Evolutionary conservation across 2,329 filamentous ascomycete genomes (phyloP).

Genomic region (Cladophialophora psammophila): DNA sequence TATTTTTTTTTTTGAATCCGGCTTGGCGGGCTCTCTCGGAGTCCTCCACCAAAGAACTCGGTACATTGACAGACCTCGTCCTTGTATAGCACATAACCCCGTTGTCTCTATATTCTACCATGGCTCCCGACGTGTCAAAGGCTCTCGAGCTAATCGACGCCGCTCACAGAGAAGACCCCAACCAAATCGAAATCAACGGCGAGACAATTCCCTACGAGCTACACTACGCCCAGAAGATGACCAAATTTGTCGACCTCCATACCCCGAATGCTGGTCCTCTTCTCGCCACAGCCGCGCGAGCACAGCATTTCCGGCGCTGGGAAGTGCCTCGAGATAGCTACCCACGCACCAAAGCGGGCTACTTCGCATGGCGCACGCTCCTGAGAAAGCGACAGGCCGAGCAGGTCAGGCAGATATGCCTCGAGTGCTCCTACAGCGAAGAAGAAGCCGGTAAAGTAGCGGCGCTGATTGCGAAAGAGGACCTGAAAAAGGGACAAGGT

Average conservation of each 20-base stretch:
- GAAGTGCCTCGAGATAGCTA: conserved; percentile 77
- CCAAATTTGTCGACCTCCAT: conserved; percentile 70
- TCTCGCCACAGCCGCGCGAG: conserved; percentile 78
- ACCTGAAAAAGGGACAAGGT: conserved; percentile 60
- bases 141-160: conserved; percentile 75
- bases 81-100: background rate
- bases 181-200: conserved; percentile 56
- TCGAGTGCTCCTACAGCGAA: conserved; percentile 57
- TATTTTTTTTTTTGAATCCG: no score
- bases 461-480: conserved; percentile 79
- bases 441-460: conserved; percentile 69
- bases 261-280: conserved; percentile 68
- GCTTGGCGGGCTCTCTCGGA: background rate
- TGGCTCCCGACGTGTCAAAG: conserved; percentile 41
- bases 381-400: conserved; percentile 76
- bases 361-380: conserved; percentile 79
- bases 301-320: conserved; percentile 87
- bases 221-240: conserved; percentile 83
- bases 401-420: conserved; percentile 63
- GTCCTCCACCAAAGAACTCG: background rate
- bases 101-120: conserved; percentile 5
- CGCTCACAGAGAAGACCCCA: conserved; percentile 74
- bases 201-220: conserved; percentile 74
- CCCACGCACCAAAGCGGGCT: conserved; percentile 76
- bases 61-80: background rate